phyloP scores from a whole-genome alignment of 176 grass and related monocot species.

The Sorghum bicolor region DNA sequence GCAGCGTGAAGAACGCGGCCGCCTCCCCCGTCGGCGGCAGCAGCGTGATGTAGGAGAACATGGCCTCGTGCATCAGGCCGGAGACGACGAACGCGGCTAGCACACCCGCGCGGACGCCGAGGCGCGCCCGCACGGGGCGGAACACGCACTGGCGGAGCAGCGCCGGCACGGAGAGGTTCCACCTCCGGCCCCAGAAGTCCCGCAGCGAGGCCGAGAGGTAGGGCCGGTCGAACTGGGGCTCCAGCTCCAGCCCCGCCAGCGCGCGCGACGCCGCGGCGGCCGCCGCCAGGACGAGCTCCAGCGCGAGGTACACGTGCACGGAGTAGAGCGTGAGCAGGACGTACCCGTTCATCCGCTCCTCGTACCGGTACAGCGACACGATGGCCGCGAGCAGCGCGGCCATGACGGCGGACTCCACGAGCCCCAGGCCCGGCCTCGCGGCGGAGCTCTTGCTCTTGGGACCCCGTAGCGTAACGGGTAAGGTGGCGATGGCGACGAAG shows the following conservation, averaged over 20 bases:
- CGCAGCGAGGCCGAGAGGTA: slow-evolving; percentile 44
- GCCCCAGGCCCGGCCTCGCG: not conserved
- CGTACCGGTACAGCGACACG: slow-evolving; percentile 40
- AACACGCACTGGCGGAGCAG: slow-evolving; percentile 58
- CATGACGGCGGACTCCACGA: slow-evolving; percentile 26
- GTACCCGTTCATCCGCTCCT: slow-evolving; percentile 27
- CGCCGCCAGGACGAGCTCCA: slow-evolving; percentile 53
- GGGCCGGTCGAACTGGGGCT: slow-evolving; percentile 69
- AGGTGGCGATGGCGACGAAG: slow-evolving; percentile 37
- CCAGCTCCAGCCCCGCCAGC: slow-evolving; percentile 43
- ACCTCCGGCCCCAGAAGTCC: slow-evolving; percentile 74
- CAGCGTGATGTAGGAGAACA: slow-evolving; percentile 70
- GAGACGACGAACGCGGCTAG: slow-evolving; percentile 59
- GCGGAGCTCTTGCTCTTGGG: not conserved
- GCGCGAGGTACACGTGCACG: slow-evolving; percentile 50
- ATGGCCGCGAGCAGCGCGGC: slow-evolving; percentile 44
- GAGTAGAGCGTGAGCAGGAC: slow-evolving; percentile 40
- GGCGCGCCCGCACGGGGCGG: slow-evolving; percentile 45
- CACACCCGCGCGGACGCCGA: slow-evolving; percentile 30
- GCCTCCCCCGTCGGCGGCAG: slow-evolving; percentile 52
- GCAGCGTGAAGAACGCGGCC: slow-evolving; percentile 55
- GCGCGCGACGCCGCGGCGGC: slow-evolving; percentile 21
- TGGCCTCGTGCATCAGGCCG: slow-evolving; percentile 62
- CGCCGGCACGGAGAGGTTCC: slow-evolving; percentile 63
- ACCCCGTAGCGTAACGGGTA: slow-evolving; percentile 34